Conservation (phyloP, 352 stramenopile species). For the Phytophthora pini region DNA sequence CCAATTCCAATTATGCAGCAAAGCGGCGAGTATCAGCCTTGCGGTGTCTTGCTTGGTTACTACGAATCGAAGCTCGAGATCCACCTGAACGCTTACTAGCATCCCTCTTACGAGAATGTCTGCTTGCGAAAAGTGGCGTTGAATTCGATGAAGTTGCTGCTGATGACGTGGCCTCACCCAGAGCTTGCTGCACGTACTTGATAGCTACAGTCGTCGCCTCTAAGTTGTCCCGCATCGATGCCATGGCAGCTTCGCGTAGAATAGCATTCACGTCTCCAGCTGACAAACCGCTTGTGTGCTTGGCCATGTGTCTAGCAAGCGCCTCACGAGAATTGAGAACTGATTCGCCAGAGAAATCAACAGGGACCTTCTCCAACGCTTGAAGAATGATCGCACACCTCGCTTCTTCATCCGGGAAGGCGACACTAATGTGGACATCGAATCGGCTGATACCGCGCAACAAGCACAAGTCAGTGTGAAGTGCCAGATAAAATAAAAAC, state of each 20-base stretch:
- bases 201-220: constrained; percentile 47
- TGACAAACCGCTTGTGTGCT: constrained; percentile 57
- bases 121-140: constrained; percentile 28
- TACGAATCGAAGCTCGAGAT: constrained; percentile 24
- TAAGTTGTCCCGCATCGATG: constrained; percentile 72
- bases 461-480: constrained; percentile 3
- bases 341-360: constrained; percentile 55
- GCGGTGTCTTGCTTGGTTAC: constrained; percentile 46
- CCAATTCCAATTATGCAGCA: constrained; percentile 38
- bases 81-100: constrained; percentile 13
- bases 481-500: background rate
- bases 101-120: constrained; percentile 22
- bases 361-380: constrained; percentile 52
- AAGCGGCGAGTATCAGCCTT: constrained; percentile 51
- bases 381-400: constrained; percentile 58
- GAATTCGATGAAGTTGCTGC: constrained; percentile 12
- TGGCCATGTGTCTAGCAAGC: constrained; percentile 60
- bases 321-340: constrained; percentile 35
- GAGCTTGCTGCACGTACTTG: constrained; percentile 41
- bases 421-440: constrained; percentile 77
- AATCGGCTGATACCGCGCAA: constrained; percentile 60
- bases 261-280: constrained; percentile 68
- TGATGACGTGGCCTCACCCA: constrained; percentile 25
- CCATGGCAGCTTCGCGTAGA: constrained; percentile 81
- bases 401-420: constrained; percentile 65